Evolutionary conservation across 768 basidiomycete genomes (phyloP).

Genomic region (Boletellus emodensis): DNA sequence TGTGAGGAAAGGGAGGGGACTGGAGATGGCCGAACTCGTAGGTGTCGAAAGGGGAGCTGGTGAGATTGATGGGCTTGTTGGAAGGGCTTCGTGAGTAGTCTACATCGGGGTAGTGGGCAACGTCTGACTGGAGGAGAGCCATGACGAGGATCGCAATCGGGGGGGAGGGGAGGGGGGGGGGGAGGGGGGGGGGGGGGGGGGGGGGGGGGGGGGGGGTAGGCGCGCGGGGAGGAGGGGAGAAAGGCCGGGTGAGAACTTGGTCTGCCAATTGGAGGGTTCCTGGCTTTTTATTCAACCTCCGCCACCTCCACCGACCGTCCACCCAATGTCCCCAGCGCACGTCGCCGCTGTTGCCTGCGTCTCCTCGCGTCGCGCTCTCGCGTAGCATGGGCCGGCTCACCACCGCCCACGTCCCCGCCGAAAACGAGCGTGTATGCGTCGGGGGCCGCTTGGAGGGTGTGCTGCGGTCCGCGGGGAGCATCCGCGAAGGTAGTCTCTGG

Average conservation of each 20-base stretch:
- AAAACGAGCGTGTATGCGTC: too few species aligned
- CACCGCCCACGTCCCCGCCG: too few species aligned
- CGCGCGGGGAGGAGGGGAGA: slow-evolving; percentile 21
- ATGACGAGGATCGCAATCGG: slow-evolving; percentile 12
- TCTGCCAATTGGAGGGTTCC: slow-evolving; percentile 12
- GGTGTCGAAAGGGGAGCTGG: slow-evolving; percentile 35
- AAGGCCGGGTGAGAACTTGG: slow-evolving; percentile 28
- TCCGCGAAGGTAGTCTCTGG: background rate
- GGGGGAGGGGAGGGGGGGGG: slow-evolving; percentile 1
- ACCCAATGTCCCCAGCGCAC: background rate
- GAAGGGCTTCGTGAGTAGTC: slow-evolving; percentile 28
- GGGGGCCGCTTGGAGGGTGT: too few species aligned
- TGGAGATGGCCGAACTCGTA: slow-evolving; percentile 37
- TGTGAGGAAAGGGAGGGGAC: slow-evolving; percentile 43
- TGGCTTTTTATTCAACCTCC: slow-evolving; percentile 26
- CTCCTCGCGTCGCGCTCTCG: background rate
- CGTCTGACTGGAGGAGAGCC: slow-evolving; percentile 30
- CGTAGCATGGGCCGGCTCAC: background rate
- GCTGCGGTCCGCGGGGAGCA: background rate
- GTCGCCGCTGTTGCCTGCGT: background rate
- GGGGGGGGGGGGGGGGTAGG: slow-evolving; percentile 4
- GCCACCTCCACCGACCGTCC: slow-evolving; percentile 9
- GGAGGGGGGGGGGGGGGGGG: background rate
- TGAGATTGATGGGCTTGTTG: slow-evolving; percentile 25
- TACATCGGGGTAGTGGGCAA: slow-evolving; percentile 15